A percentile compares a stretch with the other conserved stretches of the same genome.
These are phyloP conservation scores for Metarhizium humberi DNA, from an alignment of 2,329 filamentous ascomycete genomes.

Conservation along the genomic window DNA sequence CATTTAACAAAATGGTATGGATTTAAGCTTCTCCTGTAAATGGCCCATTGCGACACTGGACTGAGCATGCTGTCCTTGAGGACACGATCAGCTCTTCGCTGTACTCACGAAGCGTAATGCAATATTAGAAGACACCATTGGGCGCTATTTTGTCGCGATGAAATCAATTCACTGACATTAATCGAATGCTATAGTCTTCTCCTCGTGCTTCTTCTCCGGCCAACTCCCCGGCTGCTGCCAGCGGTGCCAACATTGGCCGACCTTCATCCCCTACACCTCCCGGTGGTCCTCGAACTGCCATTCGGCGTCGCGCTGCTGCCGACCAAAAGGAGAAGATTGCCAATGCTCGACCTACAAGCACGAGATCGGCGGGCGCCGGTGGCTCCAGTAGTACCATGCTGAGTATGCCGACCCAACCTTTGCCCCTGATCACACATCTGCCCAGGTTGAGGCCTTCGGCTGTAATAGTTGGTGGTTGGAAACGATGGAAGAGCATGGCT, in stretches of 20 bases:
- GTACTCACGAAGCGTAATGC: neutral
- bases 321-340: conserved; percentile 96
- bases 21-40: neutral
- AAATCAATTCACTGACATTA: neutral
- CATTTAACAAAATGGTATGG: conserved; percentile 23
- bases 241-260: conserved; percentile 63
- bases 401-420: conserved; percentile 52
- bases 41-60: neutral
- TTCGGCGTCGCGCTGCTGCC: conserved; percentile 88
- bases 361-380: conserved; percentile 84
- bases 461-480: neutral
- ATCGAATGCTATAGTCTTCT: conserved; percentile 36
- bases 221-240: conserved; percentile 46
- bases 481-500: neutral
- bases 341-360: conserved; percentile 87
- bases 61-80: neutral
- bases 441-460: neutral
- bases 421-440: neutral
- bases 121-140: neutral
- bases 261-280: conserved; percentile 82
- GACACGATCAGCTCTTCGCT: neutral
- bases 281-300: conserved; percentile 88
- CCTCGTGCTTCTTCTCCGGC: conserved; percentile 51
- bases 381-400: conserved; percentile 98
- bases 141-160: neutral